phyloP scores from a whole-genome alignment of 2,329 filamentous ascomycete species.

The Dissoconium aciculare region DNA sequence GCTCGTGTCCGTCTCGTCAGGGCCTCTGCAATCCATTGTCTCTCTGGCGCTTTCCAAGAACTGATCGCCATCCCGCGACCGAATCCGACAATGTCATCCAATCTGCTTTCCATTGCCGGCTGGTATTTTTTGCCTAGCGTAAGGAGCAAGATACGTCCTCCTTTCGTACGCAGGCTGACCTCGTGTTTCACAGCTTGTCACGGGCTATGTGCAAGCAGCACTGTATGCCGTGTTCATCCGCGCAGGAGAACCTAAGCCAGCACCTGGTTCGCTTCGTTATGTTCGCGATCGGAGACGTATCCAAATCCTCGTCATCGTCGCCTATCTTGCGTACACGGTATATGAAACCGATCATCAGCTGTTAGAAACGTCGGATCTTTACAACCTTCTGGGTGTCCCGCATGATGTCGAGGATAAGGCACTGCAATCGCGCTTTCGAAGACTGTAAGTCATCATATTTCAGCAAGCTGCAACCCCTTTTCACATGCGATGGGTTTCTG shows the following conservation, averaged over 20 bases:
- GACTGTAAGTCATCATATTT: constrained; percentile 34
- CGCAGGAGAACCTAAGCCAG: constrained; percentile 66
- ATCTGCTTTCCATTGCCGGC: constrained; percentile 40
- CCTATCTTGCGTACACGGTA: constrained; percentile 81
- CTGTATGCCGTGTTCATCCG: constrained; percentile 84
- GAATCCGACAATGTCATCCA: constrained; percentile 29
- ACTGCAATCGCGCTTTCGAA: constrained; percentile 73
- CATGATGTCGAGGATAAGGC: constrained; percentile 55
- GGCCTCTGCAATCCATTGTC: too few relatives aligned
- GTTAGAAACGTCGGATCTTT: constrained; percentile 58
- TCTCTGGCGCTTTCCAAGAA: too few relatives aligned
- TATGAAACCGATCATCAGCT: constrained; percentile 82
- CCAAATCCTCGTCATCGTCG: constrained; percentile 64
- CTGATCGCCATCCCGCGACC: too few relatives aligned
- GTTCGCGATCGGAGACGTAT: constrained; percentile 65
- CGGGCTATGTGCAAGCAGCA: constrained; percentile 59
- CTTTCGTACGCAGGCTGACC: neutral
- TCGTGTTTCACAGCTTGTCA: constrained; percentile 46
- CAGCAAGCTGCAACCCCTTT: neutral
- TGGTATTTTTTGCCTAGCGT: constrained; percentile 50
- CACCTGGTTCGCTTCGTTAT: constrained; percentile 52
- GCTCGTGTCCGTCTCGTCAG: too few relatives aligned
- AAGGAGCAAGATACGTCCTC: constrained; percentile 16
- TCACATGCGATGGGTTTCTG: neutral
- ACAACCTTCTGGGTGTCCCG: constrained; percentile 58